These are phyloP conservation scores for Mycena kentingensis DNA, from an alignment of 768 basidiomycete species.

Conservation along the genomic window DNA sequence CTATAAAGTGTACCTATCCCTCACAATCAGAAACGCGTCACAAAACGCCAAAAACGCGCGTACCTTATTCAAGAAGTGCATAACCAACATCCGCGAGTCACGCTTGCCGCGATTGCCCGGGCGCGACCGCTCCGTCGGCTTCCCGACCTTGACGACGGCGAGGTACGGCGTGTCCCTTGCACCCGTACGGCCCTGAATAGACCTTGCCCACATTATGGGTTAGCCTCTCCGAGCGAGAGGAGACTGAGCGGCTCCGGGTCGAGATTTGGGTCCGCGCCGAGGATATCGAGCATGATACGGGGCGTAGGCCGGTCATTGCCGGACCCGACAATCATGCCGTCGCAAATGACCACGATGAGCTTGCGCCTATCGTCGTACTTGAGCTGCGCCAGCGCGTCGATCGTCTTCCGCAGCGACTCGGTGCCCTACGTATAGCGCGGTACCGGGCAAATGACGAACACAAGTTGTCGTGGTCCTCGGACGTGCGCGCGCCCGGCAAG, in stretches of 20 bases:
- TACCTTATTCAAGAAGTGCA: no score
- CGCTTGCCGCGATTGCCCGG: conserved; percentile 99
- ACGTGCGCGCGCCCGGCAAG: conserved; percentile 80
- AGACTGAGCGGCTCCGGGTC: conserved; percentile 96
- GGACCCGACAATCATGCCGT: conserved; percentile 96
- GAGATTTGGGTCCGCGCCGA: conserved; percentile 88
- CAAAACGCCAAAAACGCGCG: background rate
- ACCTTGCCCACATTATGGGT: conserved; percentile 98
- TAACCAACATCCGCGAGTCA: conserved; percentile 96
- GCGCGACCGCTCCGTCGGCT: conserved; percentile 87
- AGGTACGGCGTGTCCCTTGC: conserved; percentile 94
- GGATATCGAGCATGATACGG: conserved; percentile 92
- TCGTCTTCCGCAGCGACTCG: conserved; percentile 82
- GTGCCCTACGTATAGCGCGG: conserved; percentile 98
- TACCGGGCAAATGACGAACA: conserved; percentile 95
- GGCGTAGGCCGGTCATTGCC: conserved; percentile 97
- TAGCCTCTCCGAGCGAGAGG: conserved; percentile 89
- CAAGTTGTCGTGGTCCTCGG: conserved; percentile 97
- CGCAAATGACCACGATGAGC: conserved; percentile 88
- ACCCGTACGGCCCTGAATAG: conserved; percentile 94
- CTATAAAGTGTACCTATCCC: no score
- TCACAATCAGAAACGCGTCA: conserved; percentile 3
- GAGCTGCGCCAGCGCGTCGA: conserved; percentile 90
- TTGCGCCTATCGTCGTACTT: conserved; percentile 99
- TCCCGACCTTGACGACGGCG: conserved; percentile 91